These are phyloP conservation scores for Hypoxylon sp. DNA, from an alignment of 2,329 filamentous ascomycete genomes.

Conservation along the genomic window DNA sequence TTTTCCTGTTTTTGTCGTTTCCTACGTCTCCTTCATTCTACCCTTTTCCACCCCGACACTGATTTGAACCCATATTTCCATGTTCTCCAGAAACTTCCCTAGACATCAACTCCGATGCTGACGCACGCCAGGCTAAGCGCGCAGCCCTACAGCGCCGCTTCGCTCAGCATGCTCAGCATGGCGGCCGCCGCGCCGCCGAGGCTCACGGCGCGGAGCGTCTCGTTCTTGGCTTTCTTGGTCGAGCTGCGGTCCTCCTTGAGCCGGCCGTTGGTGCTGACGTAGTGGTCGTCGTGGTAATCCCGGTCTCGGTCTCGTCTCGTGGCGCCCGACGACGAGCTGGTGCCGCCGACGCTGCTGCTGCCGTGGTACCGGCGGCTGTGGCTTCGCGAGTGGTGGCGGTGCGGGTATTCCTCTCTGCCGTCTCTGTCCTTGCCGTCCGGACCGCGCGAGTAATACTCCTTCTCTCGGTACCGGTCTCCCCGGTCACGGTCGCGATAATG, in stretches of 20 bases:
- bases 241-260: slow-evolving; percentile 48
- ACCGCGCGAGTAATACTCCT: slow-evolving; percentile 48
- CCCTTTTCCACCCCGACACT: neutral
- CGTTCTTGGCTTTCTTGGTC: slow-evolving; percentile 59
- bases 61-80: no score
- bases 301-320: slow-evolving; percentile 48
- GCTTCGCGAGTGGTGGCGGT: slow-evolving; percentile 29
- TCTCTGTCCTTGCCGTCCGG: slow-evolving; percentile 40
- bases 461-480: slow-evolving; percentile 52
- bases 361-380: slow-evolving; percentile 54
- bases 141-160: slow-evolving; percentile 56
- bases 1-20: slow-evolving; percentile 1
- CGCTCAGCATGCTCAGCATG: slow-evolving; percentile 63
- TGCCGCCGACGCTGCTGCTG: slow-evolving; percentile 48
- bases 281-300: slow-evolving; percentile 42
- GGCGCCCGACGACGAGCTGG: slow-evolving; percentile 41
- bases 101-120: neutral
- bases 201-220: slow-evolving; percentile 64
- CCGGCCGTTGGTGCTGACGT: slow-evolving; percentile 30
- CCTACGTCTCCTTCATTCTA: neutral
- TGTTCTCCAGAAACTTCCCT: no score
- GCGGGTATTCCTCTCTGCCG: slow-evolving; percentile 6
- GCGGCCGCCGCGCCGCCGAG: slow-evolving; percentile 68
- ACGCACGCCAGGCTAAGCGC: neutral
- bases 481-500: slow-evolving; percentile 41